phyloP scores from a whole-genome alignment of 306 rosid genomes.

The Begonia masoniana region DNA sequence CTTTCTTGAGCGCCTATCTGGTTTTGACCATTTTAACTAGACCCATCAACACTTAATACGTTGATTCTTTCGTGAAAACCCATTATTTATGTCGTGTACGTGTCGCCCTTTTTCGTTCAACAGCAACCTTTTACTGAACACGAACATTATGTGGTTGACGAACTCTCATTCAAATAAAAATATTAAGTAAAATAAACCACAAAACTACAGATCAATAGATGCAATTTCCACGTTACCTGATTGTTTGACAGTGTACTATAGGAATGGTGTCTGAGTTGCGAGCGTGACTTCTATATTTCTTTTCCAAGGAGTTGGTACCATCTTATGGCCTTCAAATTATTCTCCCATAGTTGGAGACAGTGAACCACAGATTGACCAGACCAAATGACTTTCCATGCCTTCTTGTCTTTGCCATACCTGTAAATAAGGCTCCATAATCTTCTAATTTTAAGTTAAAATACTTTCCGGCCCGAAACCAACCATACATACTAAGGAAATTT shows the following conservation, averaged over 20 bases:
- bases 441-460: background rate
- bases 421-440: slow-evolving; percentile 13
- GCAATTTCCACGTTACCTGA: slow-evolving; percentile 39
- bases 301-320: slow-evolving; percentile 85
- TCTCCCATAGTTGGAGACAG: slow-evolving; percentile 24
- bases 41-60: slow-evolving; percentile 88
- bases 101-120: slow-evolving; percentile 72
- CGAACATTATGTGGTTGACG: slow-evolving; percentile 20
- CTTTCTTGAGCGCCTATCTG: slow-evolving; percentile 78
- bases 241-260: slow-evolving; percentile 36
- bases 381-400: slow-evolving; percentile 56
- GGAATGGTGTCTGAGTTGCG: slow-evolving; percentile 29
- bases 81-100: slow-evolving; percentile 67
- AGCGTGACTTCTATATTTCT: slow-evolving; percentile 40
- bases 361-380: slow-evolving; percentile 61
- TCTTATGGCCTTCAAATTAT: slow-evolving; percentile 32
- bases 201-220: background rate
- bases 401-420: slow-evolving; percentile 35
- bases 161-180: slow-evolving; percentile 14
- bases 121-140: slow-evolving; percentile 66
- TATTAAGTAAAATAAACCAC: slow-evolving; percentile 2
- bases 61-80: slow-evolving; percentile 86
- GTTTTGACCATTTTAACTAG: slow-evolving; percentile 98
- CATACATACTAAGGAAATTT: too few relatives aligned
- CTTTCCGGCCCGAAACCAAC: background rate